phyloP scores from a whole-genome alignment of 1,284 basidiomycete genomes.

The Vanrija pseudolonga region DNA sequence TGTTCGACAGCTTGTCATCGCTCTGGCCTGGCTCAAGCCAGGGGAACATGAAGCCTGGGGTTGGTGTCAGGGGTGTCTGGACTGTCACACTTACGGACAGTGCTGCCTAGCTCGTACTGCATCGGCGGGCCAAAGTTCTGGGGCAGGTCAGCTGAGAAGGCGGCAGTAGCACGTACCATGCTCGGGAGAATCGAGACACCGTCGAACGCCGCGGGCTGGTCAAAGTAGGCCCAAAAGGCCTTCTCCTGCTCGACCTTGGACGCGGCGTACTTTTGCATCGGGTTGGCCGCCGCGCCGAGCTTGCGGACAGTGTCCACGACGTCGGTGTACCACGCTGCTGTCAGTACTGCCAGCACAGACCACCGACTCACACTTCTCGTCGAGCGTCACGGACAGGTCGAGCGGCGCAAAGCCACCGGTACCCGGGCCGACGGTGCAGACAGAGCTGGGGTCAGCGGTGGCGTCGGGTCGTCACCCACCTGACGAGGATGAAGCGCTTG shows the following conservation, averaged over 20 bases:
- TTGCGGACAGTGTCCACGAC: slow-evolving; percentile 48
- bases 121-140: neutral
- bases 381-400: too few relatives aligned
- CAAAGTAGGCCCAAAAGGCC: slow-evolving; percentile 30
- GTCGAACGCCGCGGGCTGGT: slow-evolving; percentile 3
- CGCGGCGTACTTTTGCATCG: slow-evolving; percentile 6
- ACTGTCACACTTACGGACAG: slow-evolving; percentile 15
- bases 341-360: neutral
- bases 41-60: neutral
- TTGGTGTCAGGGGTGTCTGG: neutral
- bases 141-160: neutral
- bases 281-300: slow-evolving; percentile 1
- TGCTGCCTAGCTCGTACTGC: slow-evolving; percentile 18
- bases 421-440: too few relatives aligned
- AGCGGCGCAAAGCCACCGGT: too few relatives aligned
- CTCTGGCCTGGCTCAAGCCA: neutral
- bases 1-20: slow-evolving; percentile 3
- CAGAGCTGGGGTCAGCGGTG: too few relatives aligned
- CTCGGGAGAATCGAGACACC: slow-evolving; percentile 23
- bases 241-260: slow-evolving; percentile 31
- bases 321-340: slow-evolving; percentile 60
- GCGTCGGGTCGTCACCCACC: too few relatives aligned
- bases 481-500: slow-evolving; percentile 64
- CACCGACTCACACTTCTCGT: slow-evolving; percentile 1
- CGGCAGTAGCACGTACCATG: slow-evolving; percentile 41